Base-by-base conservation (phyloP, 192 early-diverging fungal species). In the Backusella liffmaniae region DNA sequence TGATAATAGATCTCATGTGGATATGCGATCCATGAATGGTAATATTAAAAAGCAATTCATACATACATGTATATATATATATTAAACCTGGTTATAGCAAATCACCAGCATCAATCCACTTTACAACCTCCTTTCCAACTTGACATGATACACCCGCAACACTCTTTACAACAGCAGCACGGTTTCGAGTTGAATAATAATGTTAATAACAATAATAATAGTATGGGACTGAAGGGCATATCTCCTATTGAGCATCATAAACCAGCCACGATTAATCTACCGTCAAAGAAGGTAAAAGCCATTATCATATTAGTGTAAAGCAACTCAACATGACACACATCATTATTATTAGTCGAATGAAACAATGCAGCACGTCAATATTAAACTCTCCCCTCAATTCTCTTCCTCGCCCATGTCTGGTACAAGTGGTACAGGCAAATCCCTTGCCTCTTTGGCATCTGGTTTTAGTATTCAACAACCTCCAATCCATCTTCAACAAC, bases 351-450 rank as follows among this genome's bases (percentile, higher is more conserved):
- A 53, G 51, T 59, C 30, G 16, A 39, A 74, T 35, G 72, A 37
- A n/a, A 13, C 59, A 59, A 56, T 49, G n/a, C 21, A 35, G 16
- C 59, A 62, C 10, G 26, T 29, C 35, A 42, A 42, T 26, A 70
- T 29, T 8, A 39, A 62, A 36, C 30, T 56, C 35, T 71, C 71
- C 12, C 76, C 76, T 26, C 76, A 71, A 13, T 77, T 77, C 49
- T 69, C 75, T 13, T 66, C 77, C 39, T 74, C 77, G 3, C 72
- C 77, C 6, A 78, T 39, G 23, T 78, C 77, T 9, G 77, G 77
- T 9, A 73, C 35, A 41, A 74, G 66, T 23, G 53, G 53, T 23
- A 65, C 72, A 9, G 77, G 70, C 15, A 76, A 51, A 46, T 78
- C 72, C 0, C 29, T 69, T 41, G 72, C 44, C 7, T 67, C 70